Percentiles rank a stretch among this genome's conserved stretches.
Evolutionary conservation across 257 asterid genomes (phyloP).

Genomic region (Striga asiatica): DNA sequence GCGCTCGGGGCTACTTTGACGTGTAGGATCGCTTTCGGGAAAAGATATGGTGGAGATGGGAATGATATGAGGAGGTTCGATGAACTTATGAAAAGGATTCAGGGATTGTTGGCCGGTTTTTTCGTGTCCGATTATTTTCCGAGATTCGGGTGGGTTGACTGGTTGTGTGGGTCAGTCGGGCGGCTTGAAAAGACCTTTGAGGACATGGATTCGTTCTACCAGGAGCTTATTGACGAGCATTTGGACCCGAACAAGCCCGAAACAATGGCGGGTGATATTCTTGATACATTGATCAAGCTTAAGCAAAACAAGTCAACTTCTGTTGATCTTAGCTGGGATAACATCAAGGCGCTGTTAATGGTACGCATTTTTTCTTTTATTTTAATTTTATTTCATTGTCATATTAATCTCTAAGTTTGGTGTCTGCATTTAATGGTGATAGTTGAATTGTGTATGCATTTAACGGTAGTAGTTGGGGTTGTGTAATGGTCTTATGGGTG

Average conservation of each 20-base stretch:
- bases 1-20: not conserved
- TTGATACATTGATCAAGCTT: conserved; percentile 11
- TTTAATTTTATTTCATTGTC: too few species aligned
- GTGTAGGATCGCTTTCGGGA: not conserved
- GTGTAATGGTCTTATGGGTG: too few species aligned
- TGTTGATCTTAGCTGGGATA: not conserved
- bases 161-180: not conserved
- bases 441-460: too few species aligned
- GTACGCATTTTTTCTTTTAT: not conserved
- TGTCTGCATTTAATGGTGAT: too few species aligned
- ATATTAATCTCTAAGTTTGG: too few species aligned
- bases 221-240: conserved; percentile 11
- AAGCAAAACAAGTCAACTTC: not conserved
- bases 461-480: too few species aligned
- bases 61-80: not conserved
- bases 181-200: not conserved
- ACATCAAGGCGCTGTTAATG: not conserved
- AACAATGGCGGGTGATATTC: conserved; percentile 6
- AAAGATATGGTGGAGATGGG: not conserved
- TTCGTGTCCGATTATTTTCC: not conserved
- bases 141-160: not conserved
- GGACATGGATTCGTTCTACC: not conserved
- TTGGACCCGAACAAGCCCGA: not conserved
- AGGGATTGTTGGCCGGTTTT: not conserved
- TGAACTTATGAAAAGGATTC: not conserved